These are phyloP conservation scores for Inonotus obliquus DNA, from an alignment of 1,284 basidiomycete genomes.

Conservation along the genomic window DNA sequence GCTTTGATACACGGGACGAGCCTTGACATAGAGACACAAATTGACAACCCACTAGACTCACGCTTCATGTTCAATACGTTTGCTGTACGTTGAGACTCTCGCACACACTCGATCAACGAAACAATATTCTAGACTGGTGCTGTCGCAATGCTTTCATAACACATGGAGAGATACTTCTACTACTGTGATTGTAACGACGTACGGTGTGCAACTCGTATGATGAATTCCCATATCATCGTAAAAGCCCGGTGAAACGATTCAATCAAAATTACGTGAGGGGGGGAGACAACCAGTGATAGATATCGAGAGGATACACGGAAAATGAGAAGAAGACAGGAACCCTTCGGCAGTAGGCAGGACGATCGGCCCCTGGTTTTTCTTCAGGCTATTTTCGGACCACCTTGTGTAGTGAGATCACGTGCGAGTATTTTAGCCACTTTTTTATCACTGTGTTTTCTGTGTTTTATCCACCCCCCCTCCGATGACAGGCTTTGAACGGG, in stretches of 20 bases:
- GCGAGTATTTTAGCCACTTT: not conserved
- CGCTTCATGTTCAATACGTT: too few relatives aligned
- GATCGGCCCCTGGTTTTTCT: not conserved
- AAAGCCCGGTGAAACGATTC: not conserved
- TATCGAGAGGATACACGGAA: not conserved
- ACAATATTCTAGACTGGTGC: too few relatives aligned
- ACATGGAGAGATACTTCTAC: too few relatives aligned
- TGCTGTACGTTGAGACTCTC: too few relatives aligned
- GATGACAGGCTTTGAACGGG: too few relatives aligned
- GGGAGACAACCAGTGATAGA: not conserved
- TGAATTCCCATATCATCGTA: not conserved
- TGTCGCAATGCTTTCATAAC: too few relatives aligned
- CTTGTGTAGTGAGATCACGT: not conserved
- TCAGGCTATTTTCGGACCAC: not conserved
- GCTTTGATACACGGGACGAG: too few relatives aligned
- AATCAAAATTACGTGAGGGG: too few relatives aligned
- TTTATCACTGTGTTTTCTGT: not conserved
- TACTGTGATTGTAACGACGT: too few relatives aligned
- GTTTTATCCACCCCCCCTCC: not conserved
- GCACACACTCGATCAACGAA: too few relatives aligned
- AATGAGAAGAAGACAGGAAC: not conserved
- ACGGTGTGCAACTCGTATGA: not conserved
- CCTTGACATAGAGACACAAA: too few relatives aligned
- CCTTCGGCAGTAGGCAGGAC: constrained; percentile 3
- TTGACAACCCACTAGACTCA: too few relatives aligned